A percentile compares a stretch with the other conserved stretches of the same genome.
Conservation (phyloP, 1,139 yeast genomes). For the Kluyveromyces marxianus region DNA sequence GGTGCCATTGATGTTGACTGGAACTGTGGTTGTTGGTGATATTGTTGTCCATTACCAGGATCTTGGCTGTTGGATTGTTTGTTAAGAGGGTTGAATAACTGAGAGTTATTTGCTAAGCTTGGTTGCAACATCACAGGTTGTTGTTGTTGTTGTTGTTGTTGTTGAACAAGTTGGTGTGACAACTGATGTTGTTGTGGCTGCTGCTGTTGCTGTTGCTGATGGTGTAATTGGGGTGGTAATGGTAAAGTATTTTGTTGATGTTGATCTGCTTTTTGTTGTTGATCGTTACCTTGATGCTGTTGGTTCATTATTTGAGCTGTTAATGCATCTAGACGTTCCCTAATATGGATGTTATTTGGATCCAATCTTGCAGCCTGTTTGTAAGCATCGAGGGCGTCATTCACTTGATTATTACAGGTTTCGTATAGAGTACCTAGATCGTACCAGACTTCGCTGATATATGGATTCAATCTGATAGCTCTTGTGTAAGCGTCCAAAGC, state of each 20-base stretch:
- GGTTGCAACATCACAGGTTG: conserved; percentile 21
- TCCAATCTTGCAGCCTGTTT: conserved; percentile 93
- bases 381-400: conserved; percentile 94
- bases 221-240: not conserved
- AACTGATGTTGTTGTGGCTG: conserved; percentile 19
- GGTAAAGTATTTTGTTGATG: not conserved
- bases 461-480: conserved; percentile 91
- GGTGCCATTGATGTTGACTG: conserved; percentile 16
- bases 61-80: conserved; percentile 10
- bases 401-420: conserved; percentile 90
- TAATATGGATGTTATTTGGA: conserved; percentile 90
- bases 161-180: conserved; percentile 15
- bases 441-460: conserved; percentile 96
- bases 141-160: conserved; percentile 19
- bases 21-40: conserved; percentile 14
- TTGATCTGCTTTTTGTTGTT: conserved; percentile 18
- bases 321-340: conserved; percentile 82
- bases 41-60: conserved; percentile 16
- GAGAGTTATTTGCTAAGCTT: conserved; percentile 25
- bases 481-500: conserved; percentile 96
- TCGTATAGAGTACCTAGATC: conserved; percentile 95
- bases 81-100: conserved; percentile 23
- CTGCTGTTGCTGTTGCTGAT: conserved; percentile 11
- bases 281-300: not conserved
- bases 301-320: conserved; percentile 37